A percentile compares a stretch with the other conserved stretches of the same genome.
Evolutionary conservation across 1,284 basidiomycete genomes (phyloP).

Genomic region (Rhodotorula sp.): DNA sequence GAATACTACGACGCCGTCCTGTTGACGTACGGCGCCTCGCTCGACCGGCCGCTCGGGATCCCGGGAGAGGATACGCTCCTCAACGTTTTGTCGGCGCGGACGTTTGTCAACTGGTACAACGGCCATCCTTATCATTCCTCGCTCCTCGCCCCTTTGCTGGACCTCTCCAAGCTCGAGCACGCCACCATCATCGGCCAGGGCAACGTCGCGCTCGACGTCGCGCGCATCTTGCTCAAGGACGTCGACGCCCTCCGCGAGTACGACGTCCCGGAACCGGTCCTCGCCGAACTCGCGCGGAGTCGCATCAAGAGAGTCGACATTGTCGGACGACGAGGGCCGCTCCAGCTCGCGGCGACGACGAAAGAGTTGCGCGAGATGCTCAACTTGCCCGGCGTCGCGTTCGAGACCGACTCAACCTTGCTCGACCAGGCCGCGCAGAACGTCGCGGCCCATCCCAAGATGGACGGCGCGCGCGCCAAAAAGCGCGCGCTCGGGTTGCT

Average conservation of each 20-base stretch:
- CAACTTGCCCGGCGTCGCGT: conserved; percentile 67
- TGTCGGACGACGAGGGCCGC: conserved; percentile 79
- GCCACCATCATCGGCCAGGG: conserved; percentile 91
- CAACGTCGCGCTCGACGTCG: conserved; percentile 93
- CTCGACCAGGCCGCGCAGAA: conserved; percentile 49
- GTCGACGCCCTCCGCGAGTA: conserved; percentile 64
- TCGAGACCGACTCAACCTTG: conserved; percentile 53
- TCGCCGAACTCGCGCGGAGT: conserved; percentile 66
- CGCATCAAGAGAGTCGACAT: conserved; percentile 75
- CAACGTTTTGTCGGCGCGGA: conserved; percentile 73
- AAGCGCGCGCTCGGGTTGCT: conserved; percentile 56
- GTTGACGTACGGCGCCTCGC: conserved; percentile 75
- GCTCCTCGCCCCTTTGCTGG: conserved; percentile 50
- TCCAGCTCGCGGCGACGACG: conserved; percentile 87
- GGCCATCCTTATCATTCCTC: conserved; percentile 67
- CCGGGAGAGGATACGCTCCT: conserved; percentile 49
- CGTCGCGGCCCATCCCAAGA: conserved; percentile 41
- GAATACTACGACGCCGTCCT: conserved; percentile 76
- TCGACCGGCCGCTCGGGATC: conserved; percentile 52
- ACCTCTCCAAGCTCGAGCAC: conserved; percentile 63
- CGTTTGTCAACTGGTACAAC: conserved; percentile 97
- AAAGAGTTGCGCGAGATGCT: conserved; percentile 94
- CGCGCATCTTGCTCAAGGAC: conserved; percentile 78
- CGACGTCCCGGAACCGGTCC: conserved; percentile 76
- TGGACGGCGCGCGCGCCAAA: conserved; percentile 50